A percentile compares a stretch with the other conserved stretches of the same genome.
Conservation (phyloP, 2,329 filamentous ascomycete genomes). For the Ophiostoma australiae region DNA sequence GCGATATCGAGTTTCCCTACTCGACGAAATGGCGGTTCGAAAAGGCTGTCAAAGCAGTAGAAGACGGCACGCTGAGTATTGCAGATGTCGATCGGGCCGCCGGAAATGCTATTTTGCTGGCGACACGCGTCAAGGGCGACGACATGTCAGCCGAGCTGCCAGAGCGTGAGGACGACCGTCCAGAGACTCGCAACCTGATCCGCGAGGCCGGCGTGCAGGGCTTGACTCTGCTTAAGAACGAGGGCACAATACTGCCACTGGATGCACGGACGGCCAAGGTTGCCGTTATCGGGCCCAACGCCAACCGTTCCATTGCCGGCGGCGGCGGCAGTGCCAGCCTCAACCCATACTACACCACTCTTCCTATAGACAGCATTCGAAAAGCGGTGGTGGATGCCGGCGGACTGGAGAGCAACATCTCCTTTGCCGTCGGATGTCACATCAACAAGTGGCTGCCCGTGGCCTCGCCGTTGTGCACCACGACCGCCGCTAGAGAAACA, state of each 20-base stretch:
- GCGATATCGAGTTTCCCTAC: conserved; percentile 55
- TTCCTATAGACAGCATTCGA: conserved; percentile 59
- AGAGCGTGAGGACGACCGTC: neutral
- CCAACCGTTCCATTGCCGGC: conserved; percentile 61
- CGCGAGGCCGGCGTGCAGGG: neutral
- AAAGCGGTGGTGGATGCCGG: neutral
- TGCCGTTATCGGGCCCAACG: conserved; percentile 63
- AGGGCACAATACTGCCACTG: neutral
- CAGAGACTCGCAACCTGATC: neutral
- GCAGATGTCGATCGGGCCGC: neutral
- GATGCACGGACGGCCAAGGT: conserved; percentile 48
- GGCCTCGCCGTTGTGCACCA: conserved; percentile 55
- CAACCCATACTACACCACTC: conserved; percentile 63
- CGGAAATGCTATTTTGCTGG: neutral
- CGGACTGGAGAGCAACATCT: neutral
- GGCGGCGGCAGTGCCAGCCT: conserved; percentile 64
- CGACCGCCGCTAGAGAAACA: conserved; percentile 45
- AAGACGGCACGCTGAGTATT: neutral
- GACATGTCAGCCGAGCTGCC: neutral
- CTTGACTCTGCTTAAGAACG: neutral
- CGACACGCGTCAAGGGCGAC: neutral
- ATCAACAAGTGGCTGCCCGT: conserved; percentile 63
- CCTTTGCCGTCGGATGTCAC: conserved; percentile 48
- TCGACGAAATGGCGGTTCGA: conserved; percentile 53
- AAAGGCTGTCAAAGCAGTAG: conserved; percentile 53